phyloP scores from a whole-genome alignment of 441 rosid species.

The Pelargonium fulgidum region DNA sequence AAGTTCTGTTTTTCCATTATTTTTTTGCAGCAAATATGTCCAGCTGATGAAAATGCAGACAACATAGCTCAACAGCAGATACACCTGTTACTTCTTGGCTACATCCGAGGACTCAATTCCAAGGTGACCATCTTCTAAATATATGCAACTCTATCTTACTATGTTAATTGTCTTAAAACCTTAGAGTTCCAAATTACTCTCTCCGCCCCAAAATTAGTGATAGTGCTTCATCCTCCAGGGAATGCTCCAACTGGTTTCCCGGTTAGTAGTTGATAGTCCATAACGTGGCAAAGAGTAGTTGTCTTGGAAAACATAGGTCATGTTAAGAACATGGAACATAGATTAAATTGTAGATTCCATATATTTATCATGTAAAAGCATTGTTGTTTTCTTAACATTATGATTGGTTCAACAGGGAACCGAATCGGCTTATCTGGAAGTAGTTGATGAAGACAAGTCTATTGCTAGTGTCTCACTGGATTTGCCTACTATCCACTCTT shows the following conservation, averaged over 20 bases:
- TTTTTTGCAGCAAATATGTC: constrained; percentile 26
- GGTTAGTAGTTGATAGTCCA: too few species aligned
- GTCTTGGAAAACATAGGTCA: too few species aligned
- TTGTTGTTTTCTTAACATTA: not conserved
- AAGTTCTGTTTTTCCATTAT: not conserved
- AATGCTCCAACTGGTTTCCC: too few species aligned
- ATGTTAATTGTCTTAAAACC: too few species aligned
- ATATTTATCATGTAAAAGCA: not conserved
- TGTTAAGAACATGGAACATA: too few species aligned
- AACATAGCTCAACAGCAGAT: constrained; percentile 14
- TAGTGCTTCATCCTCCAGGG: too few species aligned
- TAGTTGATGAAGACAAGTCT: constrained; percentile 26
- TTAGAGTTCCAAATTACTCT: too few species aligned
- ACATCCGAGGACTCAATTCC: constrained; percentile 24
- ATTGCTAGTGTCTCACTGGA: constrained; percentile 26
- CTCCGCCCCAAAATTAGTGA: too few species aligned
- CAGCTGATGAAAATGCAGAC: constrained; percentile 13
- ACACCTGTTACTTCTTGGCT: constrained; percentile 32
- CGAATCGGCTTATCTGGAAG: constrained; percentile 11
- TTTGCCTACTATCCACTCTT: constrained; percentile 11
- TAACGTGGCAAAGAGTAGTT: too few species aligned
- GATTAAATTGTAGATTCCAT: not conserved
- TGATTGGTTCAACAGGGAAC: constrained; percentile 18
- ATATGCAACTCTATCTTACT: not conserved
- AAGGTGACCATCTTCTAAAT: constrained; percentile 18